phyloP scores from a whole-genome alignment of 1,139 yeast genomes.

The Protomyces gravidus region DNA sequence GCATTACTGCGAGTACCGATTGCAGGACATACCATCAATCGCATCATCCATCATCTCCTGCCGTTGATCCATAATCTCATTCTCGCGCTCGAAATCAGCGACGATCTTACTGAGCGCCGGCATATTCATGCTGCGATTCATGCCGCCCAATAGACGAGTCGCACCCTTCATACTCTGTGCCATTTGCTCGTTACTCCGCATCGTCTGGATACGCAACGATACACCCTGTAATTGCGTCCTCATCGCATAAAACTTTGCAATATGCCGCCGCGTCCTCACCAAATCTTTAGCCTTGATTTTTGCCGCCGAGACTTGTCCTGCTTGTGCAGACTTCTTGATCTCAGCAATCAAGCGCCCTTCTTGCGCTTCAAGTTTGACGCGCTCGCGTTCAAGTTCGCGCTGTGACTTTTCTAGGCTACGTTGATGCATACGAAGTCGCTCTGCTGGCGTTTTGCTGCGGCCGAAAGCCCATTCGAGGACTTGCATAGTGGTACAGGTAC shows the following conservation, averaged over 20 bases:
- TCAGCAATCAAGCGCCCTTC: conserved; percentile 82
- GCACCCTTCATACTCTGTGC: conserved; percentile 93
- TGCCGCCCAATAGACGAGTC: conserved; percentile 69
- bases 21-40: conserved; percentile 61
- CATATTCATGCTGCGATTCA: conserved; percentile 85
- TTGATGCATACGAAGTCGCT: conserved; percentile 81
- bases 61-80: conserved; percentile 95
- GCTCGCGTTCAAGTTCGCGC: conserved; percentile 84
- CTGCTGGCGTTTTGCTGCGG: conserved; percentile 88
- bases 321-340: conserved; percentile 85
- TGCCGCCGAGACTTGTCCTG: conserved; percentile 81
- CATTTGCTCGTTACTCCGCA: conserved; percentile 92
- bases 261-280: conserved; percentile 69
- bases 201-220: conserved; percentile 77
- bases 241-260: conserved; percentile 88
- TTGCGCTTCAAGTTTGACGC: conserved; percentile 77
- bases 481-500: conserved; percentile 46
- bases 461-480: conserved; percentile 95
- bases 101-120: conserved; percentile 86
- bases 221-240: conserved; percentile 94
- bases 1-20: conserved; percentile 56
- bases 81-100: conserved; percentile 90
- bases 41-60: conserved; percentile 99
- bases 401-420: conserved; percentile 91
- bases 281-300: conserved; percentile 94